Evolutionary conservation across 192 early-diverging fungal genomes (phyloP), one percentile per base, ranked within the genome.

Genomic region (Mycoemilia scoparia): DNA sequence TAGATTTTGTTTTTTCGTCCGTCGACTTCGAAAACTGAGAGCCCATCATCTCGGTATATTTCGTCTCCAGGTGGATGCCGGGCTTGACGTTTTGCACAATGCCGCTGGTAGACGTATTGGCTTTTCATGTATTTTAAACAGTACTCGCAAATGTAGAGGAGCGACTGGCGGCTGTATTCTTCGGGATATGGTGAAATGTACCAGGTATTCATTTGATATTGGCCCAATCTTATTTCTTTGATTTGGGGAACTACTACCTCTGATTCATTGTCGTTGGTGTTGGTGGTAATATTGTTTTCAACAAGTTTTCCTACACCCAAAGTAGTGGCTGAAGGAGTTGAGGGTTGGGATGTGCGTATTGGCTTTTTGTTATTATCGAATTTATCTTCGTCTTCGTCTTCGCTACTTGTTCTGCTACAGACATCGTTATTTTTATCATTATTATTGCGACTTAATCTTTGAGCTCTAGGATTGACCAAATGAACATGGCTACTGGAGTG

Each of bases 101-200:
- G 93, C 26, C 89, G 64, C 5, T 60, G 60, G 18, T 78, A 72
- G 21, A 77, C 71, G 53, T 73, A 98, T 21, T 66, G 58, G 46
- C 79, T 87, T 46, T 90, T 93, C 77, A 96, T 90, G 52, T 96
- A 96, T 57, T 93, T 96, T 46, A 97, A 62, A 46, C 93, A 97
- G 45, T 71, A 93, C 60, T 97, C 93, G 66, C 93, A 97, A 29
- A 97, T 69, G 47, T 84, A 90, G 26, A 97, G 46, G 4, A 64
- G 58, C 20, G 70, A 60, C 25, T 74, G 68, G 6, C 64, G 63
- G 50, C 78, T 90, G 66, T 96, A 98, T 51, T 98, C 93, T 49
- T 91, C 87, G 6, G 90, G 90, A 47, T 91, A 97, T 6, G 93
- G 90, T 15, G 93, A 80, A 4, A 74, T 56, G 45, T 90, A 97